Conservation (phyloP, 2,329 filamentous ascomycete genomes). For the Alternaria brassicicola region DNA sequence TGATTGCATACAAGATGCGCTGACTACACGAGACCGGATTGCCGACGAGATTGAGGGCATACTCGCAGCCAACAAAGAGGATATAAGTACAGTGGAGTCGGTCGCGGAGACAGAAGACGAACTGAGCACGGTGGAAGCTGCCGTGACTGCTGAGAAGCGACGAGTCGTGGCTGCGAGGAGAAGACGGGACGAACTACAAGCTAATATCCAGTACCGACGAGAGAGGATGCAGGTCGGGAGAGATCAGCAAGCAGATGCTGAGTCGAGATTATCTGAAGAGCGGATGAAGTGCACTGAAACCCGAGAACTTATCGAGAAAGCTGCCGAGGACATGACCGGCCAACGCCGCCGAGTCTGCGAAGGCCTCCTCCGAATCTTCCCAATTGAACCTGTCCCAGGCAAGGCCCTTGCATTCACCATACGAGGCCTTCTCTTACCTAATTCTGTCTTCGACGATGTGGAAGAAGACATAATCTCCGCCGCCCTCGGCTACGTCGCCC, state of each 20-base stretch:
- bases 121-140: slow-evolving; percentile 54
- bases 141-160: slow-evolving; percentile 68
- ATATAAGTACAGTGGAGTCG: slow-evolving; percentile 44
- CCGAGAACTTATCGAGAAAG: slow-evolving; percentile 61
- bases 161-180: slow-evolving; percentile 66
- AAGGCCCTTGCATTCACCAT: slow-evolving; percentile 83
- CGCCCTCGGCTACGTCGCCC: slow-evolving; percentile 79
- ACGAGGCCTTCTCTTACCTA: slow-evolving; percentile 76
- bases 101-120: slow-evolving; percentile 54
- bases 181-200: slow-evolving; percentile 69
- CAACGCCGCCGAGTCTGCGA: slow-evolving; percentile 88
- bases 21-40: slow-evolving; percentile 75
- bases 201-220: slow-evolving; percentile 69
- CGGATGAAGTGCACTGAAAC: slow-evolving; percentile 55
- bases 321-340: slow-evolving; percentile 72
- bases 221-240: slow-evolving; percentile 71
- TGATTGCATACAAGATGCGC: slow-evolving; percentile 86
- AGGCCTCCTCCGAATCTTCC: slow-evolving; percentile 78
- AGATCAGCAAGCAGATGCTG: slow-evolving; percentile 63
- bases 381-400: slow-evolving; percentile 70
- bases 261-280: slow-evolving; percentile 66
- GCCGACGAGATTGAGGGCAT: slow-evolving; percentile 75
- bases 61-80: slow-evolving; percentile 48
- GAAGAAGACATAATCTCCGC: slow-evolving; percentile 78
- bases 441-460: slow-evolving; percentile 75